These are phyloP conservation scores for Pseudogymnoascus sp. DNA, from an alignment of 2,329 filamentous ascomycete species.

Conservation along the genomic window DNA sequence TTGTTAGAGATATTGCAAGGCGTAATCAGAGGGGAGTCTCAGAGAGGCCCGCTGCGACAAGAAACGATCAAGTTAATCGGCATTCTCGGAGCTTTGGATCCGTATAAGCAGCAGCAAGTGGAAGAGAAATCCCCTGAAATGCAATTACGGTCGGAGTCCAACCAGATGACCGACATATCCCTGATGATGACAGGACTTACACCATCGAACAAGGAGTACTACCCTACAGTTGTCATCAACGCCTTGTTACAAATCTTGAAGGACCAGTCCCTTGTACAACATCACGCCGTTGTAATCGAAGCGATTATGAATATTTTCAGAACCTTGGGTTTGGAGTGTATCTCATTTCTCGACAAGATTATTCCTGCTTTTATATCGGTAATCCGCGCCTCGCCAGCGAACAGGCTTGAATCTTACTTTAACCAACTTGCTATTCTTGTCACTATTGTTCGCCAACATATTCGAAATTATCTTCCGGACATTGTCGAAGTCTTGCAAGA, in stretches of 20 bases:
- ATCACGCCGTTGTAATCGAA: constrained; percentile 90
- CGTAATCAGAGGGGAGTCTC: constrained; percentile 84
- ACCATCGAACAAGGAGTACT: constrained; percentile 96
- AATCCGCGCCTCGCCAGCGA: constrained; percentile 69
- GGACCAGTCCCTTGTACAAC: constrained; percentile 79
- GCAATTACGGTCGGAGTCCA: constrained; percentile 55
- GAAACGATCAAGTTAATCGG: constrained; percentile 97
- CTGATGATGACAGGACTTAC: constrained; percentile 97
- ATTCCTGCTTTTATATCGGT: constrained; percentile 89
- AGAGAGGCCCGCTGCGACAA: constrained; percentile 73
- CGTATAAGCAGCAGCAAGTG: constrained; percentile 92
- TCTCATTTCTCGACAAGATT: constrained; percentile 87
- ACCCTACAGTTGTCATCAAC: constrained; percentile 95
- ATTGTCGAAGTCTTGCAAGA: constrained; percentile 82
- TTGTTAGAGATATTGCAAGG: constrained; percentile 86
- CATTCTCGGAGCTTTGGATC: constrained; percentile 87
- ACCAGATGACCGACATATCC: constrained; percentile 79
- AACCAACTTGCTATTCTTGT: constrained; percentile 91
- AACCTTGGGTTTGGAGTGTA: constrained; percentile 89
- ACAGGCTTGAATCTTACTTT: constrained; percentile 88
- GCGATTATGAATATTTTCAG: constrained; percentile 99
- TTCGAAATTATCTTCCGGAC: constrained; percentile 77
- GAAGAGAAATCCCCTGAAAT: constrained; percentile 81
- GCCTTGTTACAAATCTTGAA: constrained; percentile 87
- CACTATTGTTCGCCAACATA: constrained; percentile 92